Conservation (phyloP, 495 filamentous ascomycete genomes). For the Neurospora sp. region DNA sequence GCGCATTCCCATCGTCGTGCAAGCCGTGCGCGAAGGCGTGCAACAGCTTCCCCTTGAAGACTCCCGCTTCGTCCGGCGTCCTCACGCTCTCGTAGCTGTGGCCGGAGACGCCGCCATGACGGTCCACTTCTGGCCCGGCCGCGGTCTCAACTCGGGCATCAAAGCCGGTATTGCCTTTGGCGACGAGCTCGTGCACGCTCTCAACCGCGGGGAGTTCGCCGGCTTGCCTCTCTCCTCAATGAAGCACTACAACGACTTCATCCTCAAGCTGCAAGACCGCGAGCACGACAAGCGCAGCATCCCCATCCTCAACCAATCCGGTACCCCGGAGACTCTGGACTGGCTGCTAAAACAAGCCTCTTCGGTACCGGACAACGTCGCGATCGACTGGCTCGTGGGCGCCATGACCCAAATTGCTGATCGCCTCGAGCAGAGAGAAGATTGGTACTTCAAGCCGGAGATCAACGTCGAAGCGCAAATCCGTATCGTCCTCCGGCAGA, state of each 20-base stretch:
- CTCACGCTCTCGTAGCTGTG: constrained; percentile 23
- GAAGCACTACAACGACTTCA: constrained; percentile 29
- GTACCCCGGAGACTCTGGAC: constrained; percentile 23
- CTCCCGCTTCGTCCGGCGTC: constrained; percentile 17
- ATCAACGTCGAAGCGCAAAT: constrained; percentile 26
- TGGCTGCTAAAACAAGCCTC: constrained; percentile 22
- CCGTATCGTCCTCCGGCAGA: constrained; percentile 27
- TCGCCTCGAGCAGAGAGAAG: constrained; percentile 18
- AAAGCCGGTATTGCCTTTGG: constrained; percentile 23
- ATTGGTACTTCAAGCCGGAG: constrained; percentile 22
- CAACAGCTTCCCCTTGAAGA: constrained; percentile 22
- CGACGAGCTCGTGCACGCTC: constrained; percentile 26
- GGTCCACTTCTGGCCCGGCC: constrained; percentile 27
- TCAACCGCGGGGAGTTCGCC: constrained; percentile 19
- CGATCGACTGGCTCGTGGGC: constrained; percentile 24
- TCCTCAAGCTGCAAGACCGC: constrained; percentile 25
- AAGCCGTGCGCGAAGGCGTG: constrained; percentile 28
- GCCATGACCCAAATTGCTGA: constrained; percentile 26
- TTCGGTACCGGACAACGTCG: constrained; percentile 22
- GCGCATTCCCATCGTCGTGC: constrained; percentile 30
- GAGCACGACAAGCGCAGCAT: constrained; percentile 30
- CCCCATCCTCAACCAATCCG: constrained; percentile 28
- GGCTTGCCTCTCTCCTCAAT: constrained; percentile 19
- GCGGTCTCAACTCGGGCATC: constrained; percentile 27
- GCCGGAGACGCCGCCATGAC: constrained; percentile 27